These are phyloP conservation scores for Elongisporangium undulatum DNA, from an alignment of 352 stramenopile genomes.

Conservation along the genomic window DNA sequence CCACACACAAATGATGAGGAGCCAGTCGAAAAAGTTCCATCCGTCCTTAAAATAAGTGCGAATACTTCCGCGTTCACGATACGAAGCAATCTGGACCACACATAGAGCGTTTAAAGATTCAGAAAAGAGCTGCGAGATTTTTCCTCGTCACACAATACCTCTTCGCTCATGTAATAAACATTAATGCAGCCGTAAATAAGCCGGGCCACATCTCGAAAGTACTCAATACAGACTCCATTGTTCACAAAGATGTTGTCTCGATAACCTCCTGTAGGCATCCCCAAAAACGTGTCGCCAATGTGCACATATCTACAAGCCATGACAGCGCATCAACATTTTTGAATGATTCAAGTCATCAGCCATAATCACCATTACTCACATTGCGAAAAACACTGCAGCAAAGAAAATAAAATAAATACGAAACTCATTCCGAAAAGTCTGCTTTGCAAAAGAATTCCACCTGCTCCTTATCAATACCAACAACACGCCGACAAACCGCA, in stretches of 20 bases:
- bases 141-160: conserved; percentile 25
- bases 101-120: background rate
- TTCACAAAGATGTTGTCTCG: conserved; percentile 46
- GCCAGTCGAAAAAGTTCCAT: conserved; percentile 76
- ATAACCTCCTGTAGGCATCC: conserved; percentile 73
- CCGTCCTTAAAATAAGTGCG: conserved; percentile 60
- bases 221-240: conserved; percentile 36
- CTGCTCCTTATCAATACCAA: conserved; percentile 14
- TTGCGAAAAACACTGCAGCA: conserved; percentile 63
- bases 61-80: conserved; percentile 44
- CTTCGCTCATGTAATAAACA: conserved; percentile 55
- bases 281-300: conserved; percentile 59
- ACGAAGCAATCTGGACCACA: conserved; percentile 27
- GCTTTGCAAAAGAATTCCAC: conserved; percentile 69
- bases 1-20: conserved; percentile 74
- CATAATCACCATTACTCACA: conserved; percentile 22
- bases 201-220: conserved; percentile 46
- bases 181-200: conserved; percentile 67
- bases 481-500: background rate
- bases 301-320: conserved; percentile 55
- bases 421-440: conserved; percentile 70
- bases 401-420: conserved; percentile 81
- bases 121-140: background rate
- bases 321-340: background rate
- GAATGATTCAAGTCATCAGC: background rate